phyloP scores from a whole-genome alignment of 345 rosid species.

The Salix brachista region DNA sequence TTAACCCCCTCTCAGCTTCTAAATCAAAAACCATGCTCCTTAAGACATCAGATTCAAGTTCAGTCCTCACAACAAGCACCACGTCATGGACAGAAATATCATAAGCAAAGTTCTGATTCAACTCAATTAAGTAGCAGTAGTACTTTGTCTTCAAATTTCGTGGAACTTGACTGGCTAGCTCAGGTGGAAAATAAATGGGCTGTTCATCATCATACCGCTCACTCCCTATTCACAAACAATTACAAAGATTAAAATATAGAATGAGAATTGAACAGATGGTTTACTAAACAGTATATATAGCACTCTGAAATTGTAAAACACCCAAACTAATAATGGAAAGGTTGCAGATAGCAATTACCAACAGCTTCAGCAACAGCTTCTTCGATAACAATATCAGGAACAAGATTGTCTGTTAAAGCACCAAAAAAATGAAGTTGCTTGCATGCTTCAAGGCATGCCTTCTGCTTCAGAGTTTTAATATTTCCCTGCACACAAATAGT shows the following conservation, averaged over 20 bases:
- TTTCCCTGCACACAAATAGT: slow-evolving; percentile 40
- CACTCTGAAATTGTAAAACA: background rate
- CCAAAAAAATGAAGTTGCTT: slow-evolving; percentile 58
- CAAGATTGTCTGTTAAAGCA: slow-evolving; percentile 75
- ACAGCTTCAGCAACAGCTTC: slow-evolving; percentile 39
- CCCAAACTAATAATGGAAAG: background rate
- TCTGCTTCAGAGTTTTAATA: slow-evolving; percentile 43
- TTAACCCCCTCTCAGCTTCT: slow-evolving; percentile 50
- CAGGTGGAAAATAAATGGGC: slow-evolving; percentile 68
- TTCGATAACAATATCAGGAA: slow-evolving; percentile 65
- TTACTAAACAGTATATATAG: background rate
- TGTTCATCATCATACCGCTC: slow-evolving; percentile 46
- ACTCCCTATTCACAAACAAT: slow-evolving; percentile 32
- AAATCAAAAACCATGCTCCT: slow-evolving; percentile 33
- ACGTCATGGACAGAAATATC: slow-evolving; percentile 42
- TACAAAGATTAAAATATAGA: background rate
- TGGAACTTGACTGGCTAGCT: slow-evolving; percentile 41
- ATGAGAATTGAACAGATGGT: background rate
- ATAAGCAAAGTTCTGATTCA: slow-evolving; percentile 39
- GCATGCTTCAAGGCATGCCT: slow-evolving; percentile 85
- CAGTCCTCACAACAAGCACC: slow-evolving; percentile 50
- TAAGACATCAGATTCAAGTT: slow-evolving; percentile 47
- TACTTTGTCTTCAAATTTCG: slow-evolving; percentile 25
- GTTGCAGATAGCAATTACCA: slow-evolving; percentile 26
- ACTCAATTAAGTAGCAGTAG: slow-evolving; percentile 52